Evolutionary conservation across 805 yeast genomes (phyloP).

Genomic region (Saccharomyces eubayanus): DNA sequence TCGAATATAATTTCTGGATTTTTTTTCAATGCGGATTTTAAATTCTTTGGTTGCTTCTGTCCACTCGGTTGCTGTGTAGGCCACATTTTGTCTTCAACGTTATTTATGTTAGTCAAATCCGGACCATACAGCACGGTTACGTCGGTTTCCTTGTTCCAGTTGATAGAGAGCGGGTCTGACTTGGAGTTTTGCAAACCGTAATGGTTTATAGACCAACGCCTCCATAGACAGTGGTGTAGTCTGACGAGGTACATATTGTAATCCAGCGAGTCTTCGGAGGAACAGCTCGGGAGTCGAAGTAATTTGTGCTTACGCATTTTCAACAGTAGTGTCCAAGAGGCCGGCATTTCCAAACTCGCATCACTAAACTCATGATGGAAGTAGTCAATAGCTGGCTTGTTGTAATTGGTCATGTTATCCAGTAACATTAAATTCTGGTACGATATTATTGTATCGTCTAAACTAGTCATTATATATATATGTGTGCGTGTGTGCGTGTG

Average conservation of each 20-base stretch:
- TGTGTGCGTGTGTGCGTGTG: neutral
- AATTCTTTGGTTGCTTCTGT: neutral
- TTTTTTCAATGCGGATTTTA: neutral
- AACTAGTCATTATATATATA: conserved; percentile 17
- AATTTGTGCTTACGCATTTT: conserved; percentile 31
- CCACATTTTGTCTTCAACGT: neutral
- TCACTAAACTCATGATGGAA: conserved; percentile 19
- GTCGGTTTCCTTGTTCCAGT: conserved; percentile 92
- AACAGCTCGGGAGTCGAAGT: conserved; percentile 22
- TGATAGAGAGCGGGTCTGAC: conserved; percentile 73
- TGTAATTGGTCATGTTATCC: conserved; percentile 29
- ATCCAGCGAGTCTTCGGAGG: conserved; percentile 28
- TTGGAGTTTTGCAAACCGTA: conserved; percentile 47
- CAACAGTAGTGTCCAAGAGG: conserved; percentile 36
- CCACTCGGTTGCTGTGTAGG: neutral
- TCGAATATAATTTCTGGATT: neutral
- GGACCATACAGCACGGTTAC: conserved; percentile 97
- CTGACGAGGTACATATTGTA: conserved; percentile 34
- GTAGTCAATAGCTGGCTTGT: conserved; percentile 25
- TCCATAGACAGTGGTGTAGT: conserved; percentile 81
- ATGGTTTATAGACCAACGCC: conserved; percentile 87
- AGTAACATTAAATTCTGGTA: conserved; percentile 24
- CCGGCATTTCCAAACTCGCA: conserved; percentile 6
- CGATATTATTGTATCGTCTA: conserved; percentile 28
- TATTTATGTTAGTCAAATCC: conserved; percentile 11